Evolutionary conservation across 2,329 filamentous ascomycete genomes (phyloP).

Genomic region (Talaromyces sp.): DNA sequence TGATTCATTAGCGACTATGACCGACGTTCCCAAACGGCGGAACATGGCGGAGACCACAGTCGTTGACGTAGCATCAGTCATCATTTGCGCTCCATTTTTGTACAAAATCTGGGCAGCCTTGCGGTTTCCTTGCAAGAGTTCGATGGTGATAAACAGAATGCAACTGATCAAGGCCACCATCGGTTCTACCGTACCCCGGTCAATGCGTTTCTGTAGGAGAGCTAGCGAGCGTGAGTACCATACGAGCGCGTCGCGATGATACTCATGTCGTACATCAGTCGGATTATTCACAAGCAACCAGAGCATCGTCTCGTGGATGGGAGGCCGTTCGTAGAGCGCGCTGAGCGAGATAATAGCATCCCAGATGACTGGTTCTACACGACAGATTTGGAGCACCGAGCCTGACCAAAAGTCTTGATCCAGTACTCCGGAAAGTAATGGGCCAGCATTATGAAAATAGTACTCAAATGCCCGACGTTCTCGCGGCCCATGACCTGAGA

Average conservation of each 20-base stretch:
- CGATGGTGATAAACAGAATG: conserved; percentile 31
- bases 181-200: conserved; percentile 19
- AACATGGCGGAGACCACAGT: not conserved
- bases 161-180: conserved; percentile 28
- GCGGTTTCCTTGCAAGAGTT: conserved; percentile 21
- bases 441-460: conserved; percentile 30
- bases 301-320: not conserved
- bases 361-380: conserved; percentile 33
- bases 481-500: conserved; percentile 22
- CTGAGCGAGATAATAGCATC: conserved; percentile 36
- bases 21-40: not conserved
- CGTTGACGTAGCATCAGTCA: not conserved
- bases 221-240: conserved; percentile 31
- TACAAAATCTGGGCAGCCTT: conserved; percentile 26
- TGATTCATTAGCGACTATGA: not conserved
- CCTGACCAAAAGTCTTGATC: conserved; percentile 33
- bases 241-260: conserved; percentile 22
- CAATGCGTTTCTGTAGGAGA: conserved; percentile 21
- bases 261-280: conserved; percentile 6
- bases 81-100: conserved; percentile 20
- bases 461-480: conserved; percentile 36
- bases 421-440: conserved; percentile 27
- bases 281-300: not conserved
- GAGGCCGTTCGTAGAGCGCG: conserved; percentile 26
- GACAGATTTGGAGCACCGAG: conserved; percentile 31